Conservation (phyloP, 768 basidiomycete genomes). For the Russula griseocarnosa region DNA sequence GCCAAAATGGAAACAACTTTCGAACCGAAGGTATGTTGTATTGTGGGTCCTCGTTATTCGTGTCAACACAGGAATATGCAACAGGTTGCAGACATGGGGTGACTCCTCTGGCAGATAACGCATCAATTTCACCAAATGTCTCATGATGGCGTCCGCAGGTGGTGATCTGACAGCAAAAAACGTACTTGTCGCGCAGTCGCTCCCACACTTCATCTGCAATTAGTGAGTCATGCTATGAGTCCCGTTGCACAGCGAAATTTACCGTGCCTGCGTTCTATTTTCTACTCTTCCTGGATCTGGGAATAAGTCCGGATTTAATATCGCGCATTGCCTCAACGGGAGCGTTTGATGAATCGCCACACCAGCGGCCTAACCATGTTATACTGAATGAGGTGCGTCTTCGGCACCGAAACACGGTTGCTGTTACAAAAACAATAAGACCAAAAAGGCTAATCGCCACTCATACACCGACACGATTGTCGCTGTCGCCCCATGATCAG, state of each 20-base stretch:
- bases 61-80: neutral
- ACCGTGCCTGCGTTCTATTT: neutral
- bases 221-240: constrained; percentile 48
- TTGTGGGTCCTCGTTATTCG: neutral
- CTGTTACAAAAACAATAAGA: neutral
- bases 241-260: neutral
- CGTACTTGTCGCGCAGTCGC: constrained; percentile 58
- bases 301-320: constrained; percentile 71
- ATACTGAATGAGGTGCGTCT: constrained; percentile 74
- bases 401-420: neutral
- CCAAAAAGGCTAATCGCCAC: neutral
- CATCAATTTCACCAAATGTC: neutral
- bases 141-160: constrained; percentile 39
- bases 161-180: constrained; percentile 73
- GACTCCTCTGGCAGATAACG: constrained; percentile 22
- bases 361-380: constrained; percentile 78
- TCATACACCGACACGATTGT: neutral
- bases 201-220: constrained; percentile 66
- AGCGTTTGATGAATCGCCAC: constrained; percentile 58
- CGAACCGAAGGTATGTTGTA: constrained; percentile 58
- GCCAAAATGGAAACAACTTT: constrained; percentile 74
- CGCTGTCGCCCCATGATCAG: constrained; percentile 35
- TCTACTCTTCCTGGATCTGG: constrained; percentile 9
- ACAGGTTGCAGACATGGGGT: constrained; percentile 75
- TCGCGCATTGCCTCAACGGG: constrained; percentile 61